Conservation (phyloP, 169 alveolate genomes). For the Pseudocohnilembus persalinus region DNA sequence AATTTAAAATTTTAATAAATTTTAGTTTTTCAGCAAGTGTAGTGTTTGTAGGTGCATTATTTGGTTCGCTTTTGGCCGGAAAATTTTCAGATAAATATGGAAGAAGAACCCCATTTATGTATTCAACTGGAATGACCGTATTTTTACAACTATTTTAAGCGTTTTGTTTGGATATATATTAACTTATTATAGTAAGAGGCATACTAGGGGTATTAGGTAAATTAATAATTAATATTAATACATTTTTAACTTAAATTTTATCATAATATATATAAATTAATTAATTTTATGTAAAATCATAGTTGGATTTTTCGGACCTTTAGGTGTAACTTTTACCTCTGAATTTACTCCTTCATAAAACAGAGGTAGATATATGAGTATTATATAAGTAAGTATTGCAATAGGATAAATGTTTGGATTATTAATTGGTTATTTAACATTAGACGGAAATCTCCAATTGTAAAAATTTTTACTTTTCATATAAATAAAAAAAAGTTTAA, state of each 20-base stretch:
- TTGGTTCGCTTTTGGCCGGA: slow-evolving; percentile 25
- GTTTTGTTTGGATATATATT: slow-evolving; percentile 1
- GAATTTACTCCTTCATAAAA: slow-evolving; percentile 38
- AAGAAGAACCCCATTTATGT: slow-evolving; percentile 11
- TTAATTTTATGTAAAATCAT: not conserved
- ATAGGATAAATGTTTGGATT: slow-evolving; percentile 42
- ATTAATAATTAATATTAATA: too few relatives aligned
- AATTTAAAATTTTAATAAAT: too few relatives aligned
- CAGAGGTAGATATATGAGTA: slow-evolving; percentile 53
- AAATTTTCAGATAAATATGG: slow-evolving; percentile 26
- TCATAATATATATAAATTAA: not conserved
- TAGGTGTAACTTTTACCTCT: slow-evolving; percentile 36
- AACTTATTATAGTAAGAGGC: slow-evolving; percentile 21
- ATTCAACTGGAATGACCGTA: slow-evolving; percentile 1
- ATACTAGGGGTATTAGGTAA: slow-evolving; percentile 15
- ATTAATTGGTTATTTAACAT: slow-evolving; percentile 34
- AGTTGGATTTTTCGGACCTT: slow-evolving; percentile 51
- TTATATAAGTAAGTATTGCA: slow-evolving; percentile 36
- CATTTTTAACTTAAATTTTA: not conserved
- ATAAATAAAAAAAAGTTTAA: too few relatives aligned
- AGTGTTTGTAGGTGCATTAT: slow-evolving; percentile 28
- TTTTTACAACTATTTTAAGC: not conserved
- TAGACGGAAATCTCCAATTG: not conserved
- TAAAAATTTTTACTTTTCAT: too few relatives aligned
- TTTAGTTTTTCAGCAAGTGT: slow-evolving; percentile 40